These are phyloP conservation scores for Starmerella geochares DNA, from an alignment of 805 yeast genomes.

Conservation along the genomic window DNA sequence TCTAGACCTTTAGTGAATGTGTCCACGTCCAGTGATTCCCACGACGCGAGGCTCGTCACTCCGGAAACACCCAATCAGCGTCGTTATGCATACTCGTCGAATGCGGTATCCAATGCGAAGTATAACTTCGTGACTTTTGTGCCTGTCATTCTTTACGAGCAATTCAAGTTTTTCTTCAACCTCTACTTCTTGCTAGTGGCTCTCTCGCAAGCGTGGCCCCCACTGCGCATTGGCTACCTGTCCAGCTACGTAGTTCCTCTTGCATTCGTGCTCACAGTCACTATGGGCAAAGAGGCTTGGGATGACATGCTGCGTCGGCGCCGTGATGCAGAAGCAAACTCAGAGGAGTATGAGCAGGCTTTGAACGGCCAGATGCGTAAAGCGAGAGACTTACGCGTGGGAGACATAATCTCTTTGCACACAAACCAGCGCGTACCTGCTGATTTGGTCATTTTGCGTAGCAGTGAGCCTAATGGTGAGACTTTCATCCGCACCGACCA, in stretches of 20 bases:
- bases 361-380: constrained; percentile 36
- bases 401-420: constrained; percentile 68
- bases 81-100: constrained; percentile 39
- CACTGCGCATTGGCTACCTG: constrained; percentile 80
- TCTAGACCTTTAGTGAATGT: background rate
- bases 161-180: constrained; percentile 93
- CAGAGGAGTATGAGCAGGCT: constrained; percentile 62
- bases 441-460: constrained; percentile 73
- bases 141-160: constrained; percentile 85
- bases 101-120: constrained; percentile 87
- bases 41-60: constrained; percentile 10
- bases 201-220: constrained; percentile 82
- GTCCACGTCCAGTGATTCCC: background rate
- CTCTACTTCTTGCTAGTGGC: constrained; percentile 87
- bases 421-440: constrained; percentile 90
- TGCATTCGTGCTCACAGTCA: constrained; percentile 81
- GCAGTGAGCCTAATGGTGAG: constrained; percentile 74
- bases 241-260: constrained; percentile 90
- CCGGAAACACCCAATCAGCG: constrained; percentile 17
- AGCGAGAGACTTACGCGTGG: constrained; percentile 63
- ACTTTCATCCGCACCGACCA: constrained; percentile 94
- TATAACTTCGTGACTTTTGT: constrained; percentile 79
- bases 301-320: constrained; percentile 87
- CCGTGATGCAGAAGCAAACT: constrained; percentile 81
- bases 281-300: constrained; percentile 90